Base-by-base conservation (phyloP, 306 rosid species). In the Cicer bijugum region DNA sequence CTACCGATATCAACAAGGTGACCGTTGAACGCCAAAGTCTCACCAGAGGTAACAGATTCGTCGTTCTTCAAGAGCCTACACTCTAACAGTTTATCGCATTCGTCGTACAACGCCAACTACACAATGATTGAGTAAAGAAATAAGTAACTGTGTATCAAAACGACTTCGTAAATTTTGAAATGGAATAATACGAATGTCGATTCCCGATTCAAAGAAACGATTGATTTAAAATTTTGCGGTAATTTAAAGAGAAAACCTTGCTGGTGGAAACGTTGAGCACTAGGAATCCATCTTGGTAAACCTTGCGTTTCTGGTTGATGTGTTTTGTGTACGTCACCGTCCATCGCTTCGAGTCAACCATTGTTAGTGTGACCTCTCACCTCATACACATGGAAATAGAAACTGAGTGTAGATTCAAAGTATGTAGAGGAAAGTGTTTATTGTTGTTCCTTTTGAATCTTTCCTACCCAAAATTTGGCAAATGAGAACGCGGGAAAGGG, bases 221-320 rank as follows among this genome's bases (percentile, higher is more conserved):
- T 59, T 15, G 73, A 51, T 20, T 72, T 55, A 7, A 37, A 9
- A 46, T 23, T 52, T 5, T 6, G 15, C 0, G 57, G 23, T 11
- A 52, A 67, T 39, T 38, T 51, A 7, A 1, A 44, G 65, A 12
- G 45, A 71, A 69, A 51, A 91, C 98, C 98, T 94, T 94, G 80
- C 80, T 72, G 75, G 66, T 80, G 58, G 95, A 73, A 76, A 47
- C 44, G 71, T 88, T 76, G 83, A 84, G 85, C 23, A 80, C 84
- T 47, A 91, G 83, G 83, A 85, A 86, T 46, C 98, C 97, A 56
- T 94, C 97, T 77, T 84, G 91, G 76, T 87, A 88, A 44, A 86
- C 90, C 80, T 88, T 89, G 76, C 91, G 92, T 87, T 91, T 94
- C 89, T 87, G 92, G 67, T 78, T 88, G 71, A 88, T 12, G 78